Base-by-base conservation (phyloP, 768 basidiomycete species). In the Agaricus blazei region DNA sequence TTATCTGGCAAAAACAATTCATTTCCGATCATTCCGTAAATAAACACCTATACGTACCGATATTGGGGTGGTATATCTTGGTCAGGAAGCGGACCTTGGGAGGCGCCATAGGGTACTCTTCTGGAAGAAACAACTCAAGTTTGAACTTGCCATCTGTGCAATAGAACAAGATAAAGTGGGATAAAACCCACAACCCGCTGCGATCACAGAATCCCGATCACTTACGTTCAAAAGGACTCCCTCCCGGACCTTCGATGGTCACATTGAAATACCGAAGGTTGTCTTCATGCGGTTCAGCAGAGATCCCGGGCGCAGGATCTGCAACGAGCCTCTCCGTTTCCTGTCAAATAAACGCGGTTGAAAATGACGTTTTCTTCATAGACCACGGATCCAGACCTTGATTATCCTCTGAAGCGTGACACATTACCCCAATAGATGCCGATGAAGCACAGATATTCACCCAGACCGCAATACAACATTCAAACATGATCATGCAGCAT, bases 261-360 rank as follows among this genome's bases (percentile, higher is more conserved):
- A 99, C 97, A 76, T 99, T 94, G 73, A 99, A 99, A 77, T 99
- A 98, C 51, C 97, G 81, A 55, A 99, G 75, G 72, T 99, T 99
- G 67, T 99, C 97, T 2, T 98, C 94, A 62, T 98, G 97, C 2
- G 97, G 95, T 4, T 77, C 71, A 19, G 97, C 97, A n/a, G 91
- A 83, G 56, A 99, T 98, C 50, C 97, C 97, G 23, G 97, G 97
- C 2, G 95, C 95, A 19, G 96, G 94, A 74, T 99, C 97, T 42
- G 92, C 87, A 44, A 96, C 87, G 14, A 99, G 87, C 31, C 97
- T 83, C 70, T 98, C 95, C 34, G 97, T 99, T 81, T 98, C 97
- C 96, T 98, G 48, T 19, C 36, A 49, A 15, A 34, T 44, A 40
- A 44, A 14, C 45, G 34, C 27, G 54, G 41, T 31, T 55, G 8